phyloP scores from a whole-genome alignment of 352 stramenopile species.

The Globisporangium irregulare region DNA sequence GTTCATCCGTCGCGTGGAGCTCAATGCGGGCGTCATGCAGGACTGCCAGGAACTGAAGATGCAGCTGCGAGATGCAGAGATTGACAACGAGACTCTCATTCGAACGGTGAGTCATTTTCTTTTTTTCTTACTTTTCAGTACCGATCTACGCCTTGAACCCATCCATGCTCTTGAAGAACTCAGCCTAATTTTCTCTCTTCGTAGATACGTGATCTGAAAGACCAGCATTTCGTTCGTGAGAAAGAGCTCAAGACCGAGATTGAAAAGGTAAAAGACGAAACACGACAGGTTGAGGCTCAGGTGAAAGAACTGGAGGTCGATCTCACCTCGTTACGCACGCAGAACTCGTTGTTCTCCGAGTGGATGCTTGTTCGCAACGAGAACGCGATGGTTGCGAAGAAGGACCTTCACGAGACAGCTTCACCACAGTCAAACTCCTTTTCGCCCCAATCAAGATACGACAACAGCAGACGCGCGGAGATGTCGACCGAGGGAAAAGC shows the following conservation, averaged over 20 bases:
- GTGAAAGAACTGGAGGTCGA: slow-evolving; percentile 61
- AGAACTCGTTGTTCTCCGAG: slow-evolving; percentile 72
- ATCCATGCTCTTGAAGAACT: not conserved
- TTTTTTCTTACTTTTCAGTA: not conserved
- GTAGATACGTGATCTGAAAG: slow-evolving; percentile 73
- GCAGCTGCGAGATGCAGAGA: slow-evolving; percentile 54
- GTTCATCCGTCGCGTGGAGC: slow-evolving; percentile 61
- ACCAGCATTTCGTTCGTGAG: slow-evolving; percentile 55
- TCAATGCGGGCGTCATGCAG: slow-evolving; percentile 37
- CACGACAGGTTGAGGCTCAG: slow-evolving; percentile 36
- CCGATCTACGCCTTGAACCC: not conserved
- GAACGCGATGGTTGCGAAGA: slow-evolving; percentile 35
- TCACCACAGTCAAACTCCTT: not conserved
- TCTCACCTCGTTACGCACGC: slow-evolving; percentile 45
- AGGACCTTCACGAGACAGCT: not conserved
- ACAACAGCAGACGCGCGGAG: not conserved
- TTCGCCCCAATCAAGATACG: not conserved
- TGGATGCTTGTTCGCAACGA: slow-evolving; percentile 78
- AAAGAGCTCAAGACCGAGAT: slow-evolving; percentile 63
- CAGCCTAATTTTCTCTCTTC: not conserved
- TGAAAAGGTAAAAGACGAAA: slow-evolving; percentile 49
- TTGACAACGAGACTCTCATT: slow-evolving; percentile 72
- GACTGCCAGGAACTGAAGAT: slow-evolving; percentile 65
- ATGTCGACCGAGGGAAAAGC: not conserved
- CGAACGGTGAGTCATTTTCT: slow-evolving; percentile 33